These are phyloP conservation scores for Nosema granulosis DNA, from an alignment of 371 early-diverging fungal species.

Conservation along the genomic window DNA sequence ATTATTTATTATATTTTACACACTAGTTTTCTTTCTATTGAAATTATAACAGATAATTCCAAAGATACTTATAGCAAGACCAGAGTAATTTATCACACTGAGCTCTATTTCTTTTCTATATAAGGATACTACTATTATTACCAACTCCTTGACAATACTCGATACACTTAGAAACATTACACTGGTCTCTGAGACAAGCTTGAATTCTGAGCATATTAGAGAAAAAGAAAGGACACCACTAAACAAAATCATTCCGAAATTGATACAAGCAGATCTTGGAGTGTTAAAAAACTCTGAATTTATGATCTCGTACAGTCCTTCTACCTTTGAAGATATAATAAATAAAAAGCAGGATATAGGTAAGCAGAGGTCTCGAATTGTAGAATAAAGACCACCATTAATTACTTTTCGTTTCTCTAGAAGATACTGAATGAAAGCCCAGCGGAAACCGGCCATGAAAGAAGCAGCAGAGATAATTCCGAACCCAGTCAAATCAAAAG, in stretches of 20 bases:
- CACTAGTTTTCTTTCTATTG: conserved; percentile 17
- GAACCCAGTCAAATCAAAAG: conserved; percentile 44
- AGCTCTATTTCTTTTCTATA: conserved; percentile 43
- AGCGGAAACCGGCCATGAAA: conserved; percentile 65
- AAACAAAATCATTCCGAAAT: conserved; percentile 49
- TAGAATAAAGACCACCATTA: conserved; percentile 46
- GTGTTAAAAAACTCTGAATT: conserved; percentile 52
- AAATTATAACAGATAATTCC: conserved; percentile 62
- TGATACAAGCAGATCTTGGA: conserved; percentile 13
- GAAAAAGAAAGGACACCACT: conserved; percentile 56
- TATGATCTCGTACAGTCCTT: conserved; percentile 58
- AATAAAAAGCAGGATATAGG: conserved; percentile 60
- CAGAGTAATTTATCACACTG: conserved; percentile 55
- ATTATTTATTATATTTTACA: conserved; percentile 10
- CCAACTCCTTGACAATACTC: conserved; percentile 64
- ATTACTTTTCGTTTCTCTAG: conserved; percentile 47
- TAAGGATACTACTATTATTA: conserved; percentile 62
- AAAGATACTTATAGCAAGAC: conserved; percentile 59
- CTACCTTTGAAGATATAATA: conserved; percentile 45
- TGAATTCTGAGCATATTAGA: conserved; percentile 61
- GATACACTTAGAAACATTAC: conserved; percentile 63
- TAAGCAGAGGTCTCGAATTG: conserved; percentile 62
- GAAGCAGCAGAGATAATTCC: conserved; percentile 51
- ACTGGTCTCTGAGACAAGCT: conserved; percentile 59
- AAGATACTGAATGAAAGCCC: conserved; percentile 67